A percentile compares a stretch with the other conserved stretches of the same genome.
Evolutionary conservation across 2,329 filamentous ascomycete species (phyloP).

Genomic region (Trichoderma hamatum): DNA sequence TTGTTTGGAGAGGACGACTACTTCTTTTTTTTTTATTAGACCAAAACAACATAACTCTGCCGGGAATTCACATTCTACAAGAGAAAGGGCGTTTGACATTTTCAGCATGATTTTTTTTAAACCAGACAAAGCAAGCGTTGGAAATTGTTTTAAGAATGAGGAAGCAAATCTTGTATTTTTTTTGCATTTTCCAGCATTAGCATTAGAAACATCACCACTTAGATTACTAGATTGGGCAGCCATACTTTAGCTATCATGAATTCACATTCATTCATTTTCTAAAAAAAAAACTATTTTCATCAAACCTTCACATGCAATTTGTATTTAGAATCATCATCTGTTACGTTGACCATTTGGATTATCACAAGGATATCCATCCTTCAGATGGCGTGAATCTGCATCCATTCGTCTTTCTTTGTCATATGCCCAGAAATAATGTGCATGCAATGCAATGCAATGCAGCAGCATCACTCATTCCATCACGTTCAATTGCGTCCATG

Average conservation of each 20-base stretch:
- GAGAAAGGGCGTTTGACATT: constrained; percentile 15
- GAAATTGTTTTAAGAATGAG: neutral
- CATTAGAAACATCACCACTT: constrained; percentile 5
- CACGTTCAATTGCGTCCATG: neutral
- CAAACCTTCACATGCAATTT: neutral
- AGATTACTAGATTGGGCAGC: constrained; percentile 20
- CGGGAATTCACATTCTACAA: constrained; percentile 19
- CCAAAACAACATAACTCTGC: neutral
- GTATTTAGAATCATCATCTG: too few species aligned
- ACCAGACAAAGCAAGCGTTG: constrained; percentile 8
- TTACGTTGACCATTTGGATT: neutral
- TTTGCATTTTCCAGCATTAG: constrained; percentile 17
- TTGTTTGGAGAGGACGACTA: neutral
- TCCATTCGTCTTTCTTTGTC: neutral
- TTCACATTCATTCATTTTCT: neutral
- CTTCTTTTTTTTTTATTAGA: neutral
- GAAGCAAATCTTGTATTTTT: constrained; percentile 4
- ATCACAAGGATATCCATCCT: neutral
- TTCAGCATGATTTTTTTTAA: constrained; percentile 8
- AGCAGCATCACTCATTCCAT: neutral
- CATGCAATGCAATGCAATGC: too few species aligned
- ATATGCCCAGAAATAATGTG: neutral
- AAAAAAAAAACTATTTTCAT: neutral
- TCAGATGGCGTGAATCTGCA: too few species aligned
- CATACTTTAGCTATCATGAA: neutral